These are phyloP conservation scores for Paramecium biaurelia DNA, from an alignment of 73 alveolate genomes.

Conservation along the genomic window DNA sequence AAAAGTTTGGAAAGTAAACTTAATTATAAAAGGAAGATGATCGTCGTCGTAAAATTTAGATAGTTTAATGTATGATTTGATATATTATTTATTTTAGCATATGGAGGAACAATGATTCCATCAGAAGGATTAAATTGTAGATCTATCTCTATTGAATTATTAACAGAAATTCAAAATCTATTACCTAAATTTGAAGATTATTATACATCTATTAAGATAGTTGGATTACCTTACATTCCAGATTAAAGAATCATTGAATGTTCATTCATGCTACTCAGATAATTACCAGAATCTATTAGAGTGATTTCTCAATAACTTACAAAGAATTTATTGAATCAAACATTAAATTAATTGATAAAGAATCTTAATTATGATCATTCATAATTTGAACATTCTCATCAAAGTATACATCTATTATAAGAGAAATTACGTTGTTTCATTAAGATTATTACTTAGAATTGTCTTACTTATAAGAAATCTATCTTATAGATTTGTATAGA, in stretches of 20 bases:
- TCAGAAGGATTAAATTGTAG: conserved; percentile 43
- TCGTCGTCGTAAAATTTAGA: neutral
- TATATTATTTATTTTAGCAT: neutral
- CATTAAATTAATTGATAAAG: neutral
- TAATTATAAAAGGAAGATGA: conserved; percentile 34
- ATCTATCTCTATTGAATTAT: conserved; percentile 9
- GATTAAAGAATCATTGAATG: conserved; percentile 20
- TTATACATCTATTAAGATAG: neutral
- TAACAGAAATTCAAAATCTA: neutral
- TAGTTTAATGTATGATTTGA: neutral
- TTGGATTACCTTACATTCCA: conserved; percentile 26
- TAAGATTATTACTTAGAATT: neutral
- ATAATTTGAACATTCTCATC: neutral
- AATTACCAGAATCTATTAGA: conserved; percentile 32
- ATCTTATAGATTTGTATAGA: neutral
- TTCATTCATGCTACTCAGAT: neutral
- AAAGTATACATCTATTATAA: neutral
- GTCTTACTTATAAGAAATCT: neutral
- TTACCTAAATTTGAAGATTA: neutral
- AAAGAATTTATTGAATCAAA: neutral
- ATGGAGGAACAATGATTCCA: conserved; percentile 54
- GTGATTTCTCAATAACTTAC: neutral
- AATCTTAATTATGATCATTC: conserved; percentile 5
- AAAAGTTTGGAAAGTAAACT: conserved; percentile 14
- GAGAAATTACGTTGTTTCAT: neutral